Evolutionary conservation across 2,329 filamentous ascomycete genomes (phyloP).

Genomic region (Fusarium sp.): DNA sequence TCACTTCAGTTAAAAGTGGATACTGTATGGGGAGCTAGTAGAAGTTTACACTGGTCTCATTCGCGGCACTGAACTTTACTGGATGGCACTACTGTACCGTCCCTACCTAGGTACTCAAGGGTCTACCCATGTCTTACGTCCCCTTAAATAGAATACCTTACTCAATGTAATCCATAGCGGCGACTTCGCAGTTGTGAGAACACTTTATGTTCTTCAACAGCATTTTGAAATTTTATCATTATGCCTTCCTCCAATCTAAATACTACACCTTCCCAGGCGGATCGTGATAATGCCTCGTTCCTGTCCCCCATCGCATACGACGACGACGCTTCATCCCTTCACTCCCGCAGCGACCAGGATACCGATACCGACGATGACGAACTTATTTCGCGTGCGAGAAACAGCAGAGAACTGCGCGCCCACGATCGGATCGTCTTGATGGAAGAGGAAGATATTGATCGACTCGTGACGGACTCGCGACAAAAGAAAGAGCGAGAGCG

Average conservation of each 20-base stretch:
- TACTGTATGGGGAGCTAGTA: constrained; percentile 26
- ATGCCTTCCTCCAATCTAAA: constrained; percentile 44
- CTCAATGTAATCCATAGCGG: constrained; percentile 19
- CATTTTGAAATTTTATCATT: constrained; percentile 24
- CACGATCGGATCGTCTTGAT: constrained; percentile 77
- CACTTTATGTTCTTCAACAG: constrained; percentile 31
- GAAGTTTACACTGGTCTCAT: constrained; percentile 42
- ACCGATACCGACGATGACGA: constrained; percentile 82
- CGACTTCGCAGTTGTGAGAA: constrained; percentile 21
- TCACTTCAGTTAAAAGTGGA: constrained; percentile 16
- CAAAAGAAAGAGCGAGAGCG: constrained; percentile 62
- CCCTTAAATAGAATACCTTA: constrained; percentile 34
- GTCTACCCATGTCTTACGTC: constrained; percentile 35
- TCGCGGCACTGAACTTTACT: constrained; percentile 7
- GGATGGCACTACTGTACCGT: background rate
- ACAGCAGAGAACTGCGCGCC: constrained; percentile 74
- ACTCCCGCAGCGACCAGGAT: constrained; percentile 76
- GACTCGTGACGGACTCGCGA: constrained; percentile 66
- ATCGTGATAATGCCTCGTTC: constrained; percentile 57
- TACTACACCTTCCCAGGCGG: constrained; percentile 33
- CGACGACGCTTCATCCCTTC: constrained; percentile 74
- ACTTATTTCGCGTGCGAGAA: constrained; percentile 72
- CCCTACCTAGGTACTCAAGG: constrained; percentile 11
- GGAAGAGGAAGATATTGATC: constrained; percentile 79
- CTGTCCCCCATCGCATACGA: constrained; percentile 74